Percentiles rank a stretch among this genome's conserved stretches.
phyloP scores from a whole-genome alignment of 805 yeast genomes.

The Wickerhamiella slavikovae region DNA sequence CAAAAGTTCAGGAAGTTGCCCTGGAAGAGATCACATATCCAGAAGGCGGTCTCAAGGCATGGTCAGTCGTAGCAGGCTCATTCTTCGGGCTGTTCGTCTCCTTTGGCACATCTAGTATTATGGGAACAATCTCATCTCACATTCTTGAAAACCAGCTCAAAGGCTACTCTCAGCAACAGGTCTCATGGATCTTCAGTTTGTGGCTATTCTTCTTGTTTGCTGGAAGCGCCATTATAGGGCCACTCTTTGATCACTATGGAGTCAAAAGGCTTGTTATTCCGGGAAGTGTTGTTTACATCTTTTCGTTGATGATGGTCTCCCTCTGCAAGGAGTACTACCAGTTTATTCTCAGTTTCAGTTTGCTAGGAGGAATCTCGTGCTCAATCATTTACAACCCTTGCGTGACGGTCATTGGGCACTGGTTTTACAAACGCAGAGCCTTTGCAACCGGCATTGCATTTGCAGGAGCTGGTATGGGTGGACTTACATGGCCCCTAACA shows the following conservation, averaged over 20 bases:
- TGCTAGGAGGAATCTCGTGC: conserved; percentile 29
- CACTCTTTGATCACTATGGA: background rate
- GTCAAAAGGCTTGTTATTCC: background rate
- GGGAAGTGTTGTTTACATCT: conserved; percentile 19
- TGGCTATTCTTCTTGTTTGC: background rate
- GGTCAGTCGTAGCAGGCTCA: conserved; percentile 33
- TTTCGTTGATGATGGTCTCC: conserved; percentile 27
- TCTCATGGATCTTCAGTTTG: background rate
- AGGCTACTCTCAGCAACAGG: background rate
- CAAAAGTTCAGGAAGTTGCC: no score
- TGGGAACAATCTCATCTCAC: no score
- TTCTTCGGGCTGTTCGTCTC: conserved; percentile 35
- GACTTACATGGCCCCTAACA: conserved; percentile 27
- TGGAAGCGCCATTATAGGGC: background rate
- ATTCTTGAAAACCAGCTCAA: background rate
- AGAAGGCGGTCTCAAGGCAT: conserved; percentile 36
- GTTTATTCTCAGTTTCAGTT: conserved; percentile 30
- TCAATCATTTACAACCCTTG: conserved; percentile 26
- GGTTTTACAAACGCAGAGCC: conserved; percentile 27
- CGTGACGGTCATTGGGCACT: conserved; percentile 25
- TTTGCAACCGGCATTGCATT: conserved; percentile 29
- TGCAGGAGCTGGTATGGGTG: conserved; percentile 32
- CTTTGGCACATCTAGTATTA: no score
- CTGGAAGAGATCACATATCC: no score
- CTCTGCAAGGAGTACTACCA: conserved; percentile 29